Conservation (phyloP, 768 basidiomycete genomes). For the Naematelia aurantialba region DNA sequence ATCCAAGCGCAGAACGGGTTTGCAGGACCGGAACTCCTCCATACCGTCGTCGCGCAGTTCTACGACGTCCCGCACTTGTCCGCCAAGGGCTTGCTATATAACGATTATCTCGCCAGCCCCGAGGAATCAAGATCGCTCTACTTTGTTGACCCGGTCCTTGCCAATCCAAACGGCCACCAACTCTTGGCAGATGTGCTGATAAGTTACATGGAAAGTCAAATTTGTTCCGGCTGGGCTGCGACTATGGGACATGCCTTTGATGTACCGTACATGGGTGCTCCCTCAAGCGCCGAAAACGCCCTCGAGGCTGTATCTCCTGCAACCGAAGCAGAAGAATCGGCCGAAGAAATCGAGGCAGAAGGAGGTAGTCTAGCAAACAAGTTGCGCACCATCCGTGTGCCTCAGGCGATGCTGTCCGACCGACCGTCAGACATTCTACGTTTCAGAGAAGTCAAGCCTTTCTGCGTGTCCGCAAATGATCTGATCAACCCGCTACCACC, state of each 20-base stretch:
- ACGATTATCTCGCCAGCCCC: slow-evolving; percentile 74
- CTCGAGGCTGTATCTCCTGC: slow-evolving; percentile 1
- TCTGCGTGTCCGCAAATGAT: slow-evolving; percentile 92
- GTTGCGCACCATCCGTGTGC: slow-evolving; percentile 58
- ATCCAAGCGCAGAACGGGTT: slow-evolving; percentile 73
- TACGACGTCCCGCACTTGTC: slow-evolving; percentile 90
- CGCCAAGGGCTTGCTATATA: slow-evolving; percentile 75
- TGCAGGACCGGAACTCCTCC: slow-evolving; percentile 83
- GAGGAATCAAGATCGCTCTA: slow-evolving; percentile 61
- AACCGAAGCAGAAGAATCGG: slow-evolving; percentile 8
- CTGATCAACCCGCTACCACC: slow-evolving; percentile 93
- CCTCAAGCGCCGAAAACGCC: background rate
- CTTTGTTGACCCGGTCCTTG: slow-evolving; percentile 79
- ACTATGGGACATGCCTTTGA: slow-evolving; percentile 68
- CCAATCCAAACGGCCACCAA: slow-evolving; percentile 73
- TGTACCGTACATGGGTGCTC: slow-evolving; percentile 54
- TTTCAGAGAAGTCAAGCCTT: slow-evolving; percentile 83
- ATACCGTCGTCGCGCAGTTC: slow-evolving; percentile 87
- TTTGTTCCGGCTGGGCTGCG: slow-evolving; percentile 78
- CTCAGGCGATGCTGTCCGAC: slow-evolving; percentile 68
- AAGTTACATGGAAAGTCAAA: slow-evolving; percentile 82
- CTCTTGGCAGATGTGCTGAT: slow-evolving; percentile 82
- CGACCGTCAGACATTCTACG: slow-evolving; percentile 53
- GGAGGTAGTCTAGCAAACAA: slow-evolving; percentile 50
- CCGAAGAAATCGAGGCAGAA: slow-evolving; percentile 32